Percentiles rank a stretch among this genome's conserved stretches.
phyloP scores from a whole-genome alignment of 495 filamentous ascomycete species.

The Lophiostoma macrostomum region DNA sequence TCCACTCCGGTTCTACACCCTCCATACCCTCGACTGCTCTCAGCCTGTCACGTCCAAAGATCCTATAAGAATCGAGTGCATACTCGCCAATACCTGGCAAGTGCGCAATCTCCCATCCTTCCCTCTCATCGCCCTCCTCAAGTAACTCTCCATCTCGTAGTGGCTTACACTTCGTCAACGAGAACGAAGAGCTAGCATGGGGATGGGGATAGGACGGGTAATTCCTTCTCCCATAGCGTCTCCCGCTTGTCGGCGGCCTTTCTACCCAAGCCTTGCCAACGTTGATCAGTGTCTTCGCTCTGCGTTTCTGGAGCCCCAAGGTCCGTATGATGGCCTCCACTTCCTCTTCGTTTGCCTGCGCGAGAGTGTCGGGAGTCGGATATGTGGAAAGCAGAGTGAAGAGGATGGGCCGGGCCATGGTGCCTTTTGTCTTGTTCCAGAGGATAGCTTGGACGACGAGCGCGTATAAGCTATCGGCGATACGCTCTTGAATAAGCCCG shows the following conservation, averaged over 20 bases:
- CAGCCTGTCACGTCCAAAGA: conserved; percentile 83
- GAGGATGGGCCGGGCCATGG: conserved; percentile 73
- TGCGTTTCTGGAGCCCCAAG: conserved; percentile 69
- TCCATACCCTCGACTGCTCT: conserved; percentile 46
- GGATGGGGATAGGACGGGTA: conserved; percentile 65
- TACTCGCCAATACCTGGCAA: conserved; percentile 81
- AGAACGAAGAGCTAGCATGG: too few species aligned
- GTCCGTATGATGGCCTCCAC: conserved; percentile 63
- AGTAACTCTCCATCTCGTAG: conserved; percentile 48
- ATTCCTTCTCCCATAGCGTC: conserved; percentile 62
- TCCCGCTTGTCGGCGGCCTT: conserved; percentile 57
- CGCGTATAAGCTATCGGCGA: conserved; percentile 58
- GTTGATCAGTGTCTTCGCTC: conserved; percentile 59
- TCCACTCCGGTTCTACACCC: conserved; percentile 67
- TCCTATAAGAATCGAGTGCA: conserved; percentile 87
- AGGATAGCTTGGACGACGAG: conserved; percentile 51
- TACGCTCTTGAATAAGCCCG: conserved; percentile 80
- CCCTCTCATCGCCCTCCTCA: conserved; percentile 35
- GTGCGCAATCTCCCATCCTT: conserved; percentile 79
- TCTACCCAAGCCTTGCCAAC: conserved; percentile 70
- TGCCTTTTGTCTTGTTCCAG: conserved; percentile 74
- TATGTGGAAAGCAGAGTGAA: conserved; percentile 63
- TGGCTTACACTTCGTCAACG: too few species aligned
- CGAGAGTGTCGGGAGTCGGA: conserved; percentile 64
- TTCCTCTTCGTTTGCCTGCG: conserved; percentile 54